Base-by-base conservation (phyloP, 2,329 filamentous ascomycete species). In the Penicillium italicum region DNA sequence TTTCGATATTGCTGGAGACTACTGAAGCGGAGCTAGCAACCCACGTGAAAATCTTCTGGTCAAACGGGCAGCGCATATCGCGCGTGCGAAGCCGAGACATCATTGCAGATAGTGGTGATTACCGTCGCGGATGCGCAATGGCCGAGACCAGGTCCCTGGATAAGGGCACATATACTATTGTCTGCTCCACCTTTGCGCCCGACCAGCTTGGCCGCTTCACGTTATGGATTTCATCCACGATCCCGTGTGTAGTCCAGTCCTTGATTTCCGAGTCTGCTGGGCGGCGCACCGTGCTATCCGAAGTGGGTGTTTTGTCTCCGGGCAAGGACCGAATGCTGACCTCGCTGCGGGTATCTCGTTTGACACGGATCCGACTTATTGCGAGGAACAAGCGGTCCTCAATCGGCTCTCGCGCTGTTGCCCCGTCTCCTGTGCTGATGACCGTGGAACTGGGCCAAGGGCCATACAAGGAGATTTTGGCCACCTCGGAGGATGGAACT, bases 181-280 rank as follows among this genome's bases (percentile, higher is more conserved):
- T 97, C 7, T 93, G 89, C 69, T 96, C 91, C 2, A 96, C 93
- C 0, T 97, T 95, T 70, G 91, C 96, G 60, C 82, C 87, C 0
- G 88, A 87, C 9, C 90, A 95, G 67, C 78, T 84, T 1, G 89
- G 88, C 4, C 80, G 81, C 46, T 97, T 95, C 67, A 84, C 81
- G 0, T 79, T 99, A 9, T 84, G 85, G 54, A 80, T 97, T n/a
- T 85, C 86, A 44, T 86, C 88, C 33, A 84, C 81, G 22, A 66
- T 70, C 8, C 68, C 68, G 0, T 81, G 86, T 36, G 66, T 72
- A 1, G 69, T 95, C 5, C 76, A 76, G 8, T 81, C 82, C 16
- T 80, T 97, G 4, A 82, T 86, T 0, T 78, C 85, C 6, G 89
- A 94, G 69, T 85, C 85, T 8, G 91, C 91, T 1, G 93, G 94